Conservation (phyloP, 2,329 filamentous ascomycete genomes). For the Chalara sp. region DNA sequence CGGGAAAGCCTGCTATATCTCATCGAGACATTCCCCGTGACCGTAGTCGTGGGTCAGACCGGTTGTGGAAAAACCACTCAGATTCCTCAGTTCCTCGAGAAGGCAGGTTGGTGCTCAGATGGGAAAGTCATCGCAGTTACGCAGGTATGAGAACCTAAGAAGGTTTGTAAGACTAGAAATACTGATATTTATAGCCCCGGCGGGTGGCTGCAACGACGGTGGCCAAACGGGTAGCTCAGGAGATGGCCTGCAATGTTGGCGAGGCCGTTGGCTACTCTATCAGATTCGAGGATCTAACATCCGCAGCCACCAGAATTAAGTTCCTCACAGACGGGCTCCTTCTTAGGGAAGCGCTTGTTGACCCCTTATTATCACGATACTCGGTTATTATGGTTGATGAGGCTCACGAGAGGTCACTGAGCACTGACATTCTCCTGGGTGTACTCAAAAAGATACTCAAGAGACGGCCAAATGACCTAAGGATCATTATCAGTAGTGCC, state of each 20-base stretch:
- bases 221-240: constrained; percentile 80
- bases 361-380: constrained; percentile 84
- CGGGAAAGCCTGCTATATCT: constrained; percentile 75
- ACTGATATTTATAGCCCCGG: constrained; percentile 54
- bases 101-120: constrained; percentile 81
- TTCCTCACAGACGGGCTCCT: constrained; percentile 92
- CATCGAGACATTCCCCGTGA: constrained; percentile 76
- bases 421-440: constrained; percentile 84
- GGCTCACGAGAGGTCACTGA: constrained; percentile 88
- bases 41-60: constrained; percentile 87
- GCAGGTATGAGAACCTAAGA: constrained; percentile 53
- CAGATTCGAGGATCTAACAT: constrained; percentile 85
- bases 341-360: constrained; percentile 84
- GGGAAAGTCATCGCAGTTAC: constrained; percentile 83
- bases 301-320: constrained; percentile 78
- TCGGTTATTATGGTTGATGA: constrained; percentile 98
- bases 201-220: constrained; percentile 89
- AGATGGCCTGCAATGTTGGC: constrained; percentile 77
- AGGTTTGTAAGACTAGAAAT: not conserved
- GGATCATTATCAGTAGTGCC: constrained; percentile 88
- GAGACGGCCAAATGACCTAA: constrained; percentile 65
- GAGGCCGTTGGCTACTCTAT: constrained; percentile 94
- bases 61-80: constrained; percentile 96
- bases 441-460: constrained; percentile 85
- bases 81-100: constrained; percentile 83